A percentile compares a stretch with the other conserved stretches of the same genome.
Conservation (phyloP, 148 eudicot species). For the Tetragonia tetragonoides region DNA sequence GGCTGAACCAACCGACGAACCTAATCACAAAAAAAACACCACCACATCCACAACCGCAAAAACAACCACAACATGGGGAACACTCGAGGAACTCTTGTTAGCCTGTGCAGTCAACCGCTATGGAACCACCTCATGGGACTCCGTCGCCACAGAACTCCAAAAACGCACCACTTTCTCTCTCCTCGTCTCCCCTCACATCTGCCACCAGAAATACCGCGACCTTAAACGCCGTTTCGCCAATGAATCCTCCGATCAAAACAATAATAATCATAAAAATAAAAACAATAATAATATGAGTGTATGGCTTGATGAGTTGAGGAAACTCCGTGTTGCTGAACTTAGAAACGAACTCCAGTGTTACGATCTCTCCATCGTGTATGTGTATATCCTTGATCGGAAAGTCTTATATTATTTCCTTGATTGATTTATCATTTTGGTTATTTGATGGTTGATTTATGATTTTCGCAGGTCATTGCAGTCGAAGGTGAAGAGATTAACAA, state of each 20-base stretch:
- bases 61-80: conserved; percentile 42
- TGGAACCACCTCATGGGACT: conserved; percentile 55
- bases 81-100: conserved; percentile 60
- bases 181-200: conserved; percentile 36
- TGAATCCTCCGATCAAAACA: conserved; percentile 1
- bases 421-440: conserved; percentile 13
- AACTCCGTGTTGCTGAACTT: conserved; percentile 55
- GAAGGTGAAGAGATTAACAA: conserved; percentile 62
- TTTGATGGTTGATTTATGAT: background rate
- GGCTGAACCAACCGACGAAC: conserved; percentile 21
- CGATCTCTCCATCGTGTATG: conserved; percentile 69
- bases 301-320: conserved; percentile 55
- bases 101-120: conserved; percentile 63
- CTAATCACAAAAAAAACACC: background rate
- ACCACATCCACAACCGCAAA: background rate
- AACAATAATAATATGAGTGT: conserved; percentile 18
- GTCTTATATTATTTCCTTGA: background rate
- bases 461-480: conserved; percentile 54
- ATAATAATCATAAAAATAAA: too few relatives aligned
- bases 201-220: conserved; percentile 44
- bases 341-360: conserved; percentile 43
- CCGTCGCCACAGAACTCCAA: conserved; percentile 49
- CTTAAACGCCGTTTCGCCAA: conserved; percentile 47
- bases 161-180: conserved; percentile 35
- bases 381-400: background rate